Evolutionary conservation across 495 filamentous ascomycete genomes (phyloP), one percentile per base, ranked within the genome.

Genomic region (Neurospora sp.): DNA sequence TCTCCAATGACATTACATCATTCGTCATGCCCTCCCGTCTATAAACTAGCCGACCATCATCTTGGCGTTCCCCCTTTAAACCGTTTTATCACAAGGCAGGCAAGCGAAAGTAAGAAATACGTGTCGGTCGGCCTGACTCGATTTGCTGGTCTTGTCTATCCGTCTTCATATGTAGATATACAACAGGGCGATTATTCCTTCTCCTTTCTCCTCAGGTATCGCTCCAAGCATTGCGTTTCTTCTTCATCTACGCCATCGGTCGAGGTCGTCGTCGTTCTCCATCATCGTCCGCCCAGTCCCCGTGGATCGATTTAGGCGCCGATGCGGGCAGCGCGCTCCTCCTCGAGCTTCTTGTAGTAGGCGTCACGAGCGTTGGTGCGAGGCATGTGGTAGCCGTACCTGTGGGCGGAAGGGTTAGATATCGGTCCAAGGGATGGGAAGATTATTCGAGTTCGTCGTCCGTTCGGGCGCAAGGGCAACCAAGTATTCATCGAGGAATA

Each of bases 361-460:
- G 75, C 74, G 78, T 86, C 84, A 74, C 84, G 84, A 61, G 79
- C 81, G 75, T 83, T 74, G 75, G 82, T 85, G 74, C 84, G 84
- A 39, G 84, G 84, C 71, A 85, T 79, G 79, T 86, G 84, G 81
- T 80, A 86, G 78, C 84, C 84, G 82, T 85, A 85, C 84, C 84
- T 86, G 74, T 42, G 16, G 48, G 22, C 14, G 20, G 10, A 68
- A 22, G 4, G 22, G 68, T 78, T 79, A 79, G 77, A 79, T 27
- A 71, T 69, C 17, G 44, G 39, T 71, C 17, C 38, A 48, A 65
- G 53, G 38, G 0, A 61, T 17, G 27, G 10, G 53, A 61, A 61
- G 14, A 9, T 42, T 20, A 8, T 44, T 53, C 35, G 42, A 37
- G 22, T n/a, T 69, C 20, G 68, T 38, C 12, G 27, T 61, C 22